Evolutionary conservation across 805 yeast species (phyloP).

Genomic region (Debaryomyces castellii): DNA sequence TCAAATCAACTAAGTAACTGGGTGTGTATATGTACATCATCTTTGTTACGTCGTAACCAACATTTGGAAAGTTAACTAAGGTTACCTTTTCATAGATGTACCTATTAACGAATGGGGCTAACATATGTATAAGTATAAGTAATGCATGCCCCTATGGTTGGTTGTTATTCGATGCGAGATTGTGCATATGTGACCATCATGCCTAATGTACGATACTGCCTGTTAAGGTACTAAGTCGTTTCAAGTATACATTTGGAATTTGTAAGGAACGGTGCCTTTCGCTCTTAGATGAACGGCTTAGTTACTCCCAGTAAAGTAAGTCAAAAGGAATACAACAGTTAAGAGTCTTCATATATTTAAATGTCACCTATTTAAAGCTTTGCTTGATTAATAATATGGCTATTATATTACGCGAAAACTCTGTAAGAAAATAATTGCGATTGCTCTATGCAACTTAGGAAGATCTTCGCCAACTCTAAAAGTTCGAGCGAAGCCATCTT

Average conservation of each 20-base stretch:
- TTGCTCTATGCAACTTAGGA: too few species aligned
- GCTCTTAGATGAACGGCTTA: neutral
- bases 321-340: too few species aligned
- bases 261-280: neutral
- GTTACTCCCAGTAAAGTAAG: neutral
- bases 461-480: neutral
- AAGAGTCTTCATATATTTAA: too few species aligned
- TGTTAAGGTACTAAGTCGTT: neutral
- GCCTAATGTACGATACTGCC: neutral
- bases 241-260: neutral
- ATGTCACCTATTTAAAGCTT: too few species aligned
- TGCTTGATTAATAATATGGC: too few species aligned
- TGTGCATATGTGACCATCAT: neutral
- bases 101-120: neutral
- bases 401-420: too few species aligned
- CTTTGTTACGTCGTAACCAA: too few species aligned
- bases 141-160: neutral
- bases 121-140: neutral
- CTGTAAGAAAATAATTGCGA: too few species aligned
- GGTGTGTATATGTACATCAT: neutral
- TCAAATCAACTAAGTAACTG: neutral
- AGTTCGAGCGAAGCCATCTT: neutral
- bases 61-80: too few species aligned
- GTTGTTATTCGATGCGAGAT: neutral
- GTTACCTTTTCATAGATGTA: neutral